A percentile compares a stretch with the other conserved stretches of the same genome.
Evolutionary conservation across 805 yeast genomes (phyloP).

Genomic region (Candida namnaoensis): DNA sequence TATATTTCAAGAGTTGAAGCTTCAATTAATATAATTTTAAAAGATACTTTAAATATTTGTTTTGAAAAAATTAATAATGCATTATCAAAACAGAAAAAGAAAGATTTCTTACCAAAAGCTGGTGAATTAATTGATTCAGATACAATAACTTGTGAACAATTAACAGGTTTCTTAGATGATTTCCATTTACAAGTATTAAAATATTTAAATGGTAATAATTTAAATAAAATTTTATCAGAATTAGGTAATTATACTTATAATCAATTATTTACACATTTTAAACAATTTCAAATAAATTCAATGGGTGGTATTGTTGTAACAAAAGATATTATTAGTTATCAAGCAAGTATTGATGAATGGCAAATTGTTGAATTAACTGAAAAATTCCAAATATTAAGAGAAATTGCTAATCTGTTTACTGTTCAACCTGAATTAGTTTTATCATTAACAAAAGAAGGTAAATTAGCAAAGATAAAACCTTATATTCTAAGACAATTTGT

Average conservation of each 20-base stretch:
- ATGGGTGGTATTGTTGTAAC: slow-evolving; percentile 80
- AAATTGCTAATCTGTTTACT: slow-evolving; percentile 75
- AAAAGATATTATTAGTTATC: slow-evolving; percentile 74
- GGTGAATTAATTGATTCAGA: slow-evolving; percentile 41
- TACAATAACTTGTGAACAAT: slow-evolving; percentile 62
- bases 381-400: slow-evolving; percentile 63
- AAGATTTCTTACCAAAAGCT: slow-evolving; percentile 54
- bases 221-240: slow-evolving; percentile 39
- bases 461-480: slow-evolving; percentile 56
- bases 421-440: slow-evolving; percentile 75
- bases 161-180: slow-evolving; percentile 42
- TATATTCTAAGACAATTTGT: slow-evolving; percentile 57
- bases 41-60: slow-evolving; percentile 47
- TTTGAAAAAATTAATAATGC: slow-evolving; percentile 40
- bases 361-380: slow-evolving; percentile 49
- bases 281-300: slow-evolving; percentile 66
- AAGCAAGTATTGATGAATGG: slow-evolving; percentile 63
- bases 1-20: slow-evolving; percentile 54
- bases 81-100: slow-evolving; percentile 60
- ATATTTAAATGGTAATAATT: slow-evolving; percentile 36
- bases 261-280: slow-evolving; percentile 61
- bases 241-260: slow-evolving; percentile 52
- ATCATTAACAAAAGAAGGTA: slow-evolving; percentile 77
- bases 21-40: slow-evolving; percentile 54
- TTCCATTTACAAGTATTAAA: slow-evolving; percentile 29